phyloP scores from a whole-genome alignment of 139 green algal species.

The Picochlorum sp. region DNA sequence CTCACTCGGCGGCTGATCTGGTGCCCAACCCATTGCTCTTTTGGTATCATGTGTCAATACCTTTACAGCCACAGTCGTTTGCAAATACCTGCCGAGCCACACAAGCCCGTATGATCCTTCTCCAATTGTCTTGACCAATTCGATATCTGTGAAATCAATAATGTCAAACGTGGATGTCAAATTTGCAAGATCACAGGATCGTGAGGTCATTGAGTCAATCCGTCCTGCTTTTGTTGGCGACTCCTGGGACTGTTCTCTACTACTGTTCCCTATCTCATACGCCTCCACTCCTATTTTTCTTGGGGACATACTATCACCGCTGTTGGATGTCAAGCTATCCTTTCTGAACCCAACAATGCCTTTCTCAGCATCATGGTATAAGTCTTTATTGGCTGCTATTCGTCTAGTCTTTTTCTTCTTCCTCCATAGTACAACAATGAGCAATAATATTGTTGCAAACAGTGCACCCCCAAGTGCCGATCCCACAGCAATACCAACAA shows the following conservation, averaged over 20 bases:
- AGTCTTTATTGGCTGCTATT: neutral
- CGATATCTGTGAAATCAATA: slow-evolving; percentile 22
- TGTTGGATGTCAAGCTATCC: neutral
- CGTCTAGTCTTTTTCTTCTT: neutral
- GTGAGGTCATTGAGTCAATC: neutral
- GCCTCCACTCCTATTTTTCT: too few relatives aligned
- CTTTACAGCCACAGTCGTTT: slow-evolving; percentile 26
- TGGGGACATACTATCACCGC: neutral
- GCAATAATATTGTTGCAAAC: neutral
- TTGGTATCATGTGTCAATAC: slow-evolving; percentile 8
- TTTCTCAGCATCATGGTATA: slow-evolving; percentile 7
- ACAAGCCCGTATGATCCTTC: slow-evolving; percentile 33
- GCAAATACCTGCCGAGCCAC: slow-evolving; percentile 21
- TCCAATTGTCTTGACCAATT: slow-evolving; percentile 19
- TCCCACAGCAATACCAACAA: slow-evolving; percentile 11
- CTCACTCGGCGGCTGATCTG: neutral
- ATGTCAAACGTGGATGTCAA: neutral
- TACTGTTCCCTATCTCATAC: too few relatives aligned
- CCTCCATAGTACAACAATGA: neutral
- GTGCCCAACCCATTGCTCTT: neutral
- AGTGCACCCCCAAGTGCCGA: neutral
- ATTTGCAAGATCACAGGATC: neutral
- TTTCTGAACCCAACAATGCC: neutral
- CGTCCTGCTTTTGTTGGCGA: neutral
- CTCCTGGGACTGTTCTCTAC: slow-evolving; percentile 1